Conservation (phyloP, 805 yeast genomes). For the Candida vaughaniae region DNA sequence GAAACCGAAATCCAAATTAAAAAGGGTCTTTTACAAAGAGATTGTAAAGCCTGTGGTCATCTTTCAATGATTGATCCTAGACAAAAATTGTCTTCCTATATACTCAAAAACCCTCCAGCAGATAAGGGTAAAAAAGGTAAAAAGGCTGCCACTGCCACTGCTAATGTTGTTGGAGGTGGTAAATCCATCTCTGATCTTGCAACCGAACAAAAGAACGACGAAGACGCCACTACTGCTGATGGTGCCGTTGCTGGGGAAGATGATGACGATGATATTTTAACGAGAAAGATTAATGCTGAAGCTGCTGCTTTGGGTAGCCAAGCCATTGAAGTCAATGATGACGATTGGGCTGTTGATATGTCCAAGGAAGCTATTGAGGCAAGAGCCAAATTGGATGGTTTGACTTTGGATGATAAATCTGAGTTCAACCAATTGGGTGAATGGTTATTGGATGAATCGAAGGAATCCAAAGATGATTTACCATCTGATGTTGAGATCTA, state of each 20-base stretch:
- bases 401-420: conserved; percentile 42
- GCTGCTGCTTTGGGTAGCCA: conserved; percentile 56
- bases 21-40: conserved; percentile 74
- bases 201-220: conserved; percentile 32
- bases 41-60: conserved; percentile 98
- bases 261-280: conserved; percentile 70
- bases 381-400: conserved; percentile 81
- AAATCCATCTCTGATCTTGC: conserved; percentile 77
- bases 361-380: conserved; percentile 93
- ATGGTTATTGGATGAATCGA: conserved; percentile 65
- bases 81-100: conserved; percentile 83
- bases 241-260: conserved; percentile 42
- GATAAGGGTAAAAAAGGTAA: conserved; percentile 59
- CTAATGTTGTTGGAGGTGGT: conserved; percentile 87
- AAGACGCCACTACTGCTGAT: conserved; percentile 30
- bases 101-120: conserved; percentile 85
- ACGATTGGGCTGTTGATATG: conserved; percentile 97
- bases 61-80: conserved; percentile 80
- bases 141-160: conserved; percentile 85
- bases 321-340: conserved; percentile 73
- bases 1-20: conserved; percentile 89
- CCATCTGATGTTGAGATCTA: conserved; percentile 89
- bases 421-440: conserved; percentile 80
- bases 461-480: conserved; percentile 55
- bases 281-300: conserved; percentile 79